phyloP scores from a whole-genome alignment of 495 filamentous ascomycete species.

The Aspergillus wentii region DNA sequence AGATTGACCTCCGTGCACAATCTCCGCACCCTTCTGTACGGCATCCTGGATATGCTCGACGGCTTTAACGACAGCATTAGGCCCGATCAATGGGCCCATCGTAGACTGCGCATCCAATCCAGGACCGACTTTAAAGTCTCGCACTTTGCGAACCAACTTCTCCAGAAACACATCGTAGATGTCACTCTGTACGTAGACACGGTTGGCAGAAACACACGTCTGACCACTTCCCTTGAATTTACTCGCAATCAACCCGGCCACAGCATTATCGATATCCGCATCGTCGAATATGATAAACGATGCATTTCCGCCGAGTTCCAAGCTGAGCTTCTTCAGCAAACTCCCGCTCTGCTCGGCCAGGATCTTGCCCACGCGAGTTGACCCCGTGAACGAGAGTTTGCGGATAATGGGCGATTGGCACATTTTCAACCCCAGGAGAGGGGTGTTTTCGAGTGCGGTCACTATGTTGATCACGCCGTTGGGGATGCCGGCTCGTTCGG shows the following conservation, averaged over 20 bases:
- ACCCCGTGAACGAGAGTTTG: slow-evolving; percentile 52
- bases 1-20: slow-evolving; percentile 15
- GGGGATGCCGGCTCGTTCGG: slow-evolving; percentile 7
- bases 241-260: slow-evolving; percentile 37
- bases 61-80: slow-evolving; percentile 9
- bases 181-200: not conserved
- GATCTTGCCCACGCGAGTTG: slow-evolving; percentile 43
- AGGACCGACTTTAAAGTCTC: slow-evolving; percentile 5
- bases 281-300: slow-evolving; percentile 53
- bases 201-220: slow-evolving; percentile 10
- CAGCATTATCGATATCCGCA: slow-evolving; percentile 41
- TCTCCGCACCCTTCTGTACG: slow-evolving; percentile 5
- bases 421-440: slow-evolving; percentile 36
- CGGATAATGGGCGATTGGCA: slow-evolving; percentile 33
- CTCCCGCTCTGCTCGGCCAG: slow-evolving; percentile 42
- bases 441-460: slow-evolving; percentile 5
- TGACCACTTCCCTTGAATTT: slow-evolving; percentile 11
- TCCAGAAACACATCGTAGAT: not conserved
- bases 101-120: slow-evolving; percentile 1
- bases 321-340: slow-evolving; percentile 47
- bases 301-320: slow-evolving; percentile 51
- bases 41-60: slow-evolving; percentile 15
- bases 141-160: slow-evolving; percentile 1
- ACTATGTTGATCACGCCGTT: slow-evolving; percentile 13
- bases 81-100: slow-evolving; percentile 3